Conservation (phyloP, 208 protist genomes). For the Trypanosoma rangeli region DNA sequence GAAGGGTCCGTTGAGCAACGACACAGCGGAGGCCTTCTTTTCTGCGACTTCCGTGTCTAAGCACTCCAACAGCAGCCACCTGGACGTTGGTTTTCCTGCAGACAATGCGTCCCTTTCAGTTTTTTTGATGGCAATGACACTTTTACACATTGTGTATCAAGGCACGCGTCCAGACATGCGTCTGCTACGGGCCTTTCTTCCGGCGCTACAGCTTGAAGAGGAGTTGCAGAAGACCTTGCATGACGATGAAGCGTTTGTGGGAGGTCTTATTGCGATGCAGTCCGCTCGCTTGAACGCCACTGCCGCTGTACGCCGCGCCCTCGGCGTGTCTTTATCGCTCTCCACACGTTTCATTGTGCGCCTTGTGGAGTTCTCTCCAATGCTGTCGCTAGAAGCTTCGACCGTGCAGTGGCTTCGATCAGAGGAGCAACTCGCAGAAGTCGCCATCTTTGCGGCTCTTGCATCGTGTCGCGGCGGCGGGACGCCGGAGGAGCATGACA, state of each 20-base stretch:
- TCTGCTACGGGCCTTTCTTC: background rate
- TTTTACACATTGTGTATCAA: slow-evolving; percentile 7
- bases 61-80: background rate
- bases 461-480: background rate
- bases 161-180: background rate
- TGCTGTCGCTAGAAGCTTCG: background rate
- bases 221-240: background rate
- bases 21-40: slow-evolving; percentile 3
- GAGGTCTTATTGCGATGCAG: slow-evolving; percentile 7
- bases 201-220: background rate
- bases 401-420: background rate
- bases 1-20: background rate
- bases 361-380: background rate
- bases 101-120: background rate
- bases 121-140: slow-evolving; percentile 12
- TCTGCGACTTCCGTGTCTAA: background rate
- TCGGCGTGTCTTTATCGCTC: background rate
- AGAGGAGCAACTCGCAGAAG: slow-evolving; percentile 10
- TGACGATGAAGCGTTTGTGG: slow-evolving; percentile 1
- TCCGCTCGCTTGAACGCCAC: slow-evolving; percentile 5
- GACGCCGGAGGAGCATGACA: background rate
- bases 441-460: slow-evolving; percentile 13
- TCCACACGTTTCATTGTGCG: slow-evolving; percentile 2
- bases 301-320: slow-evolving; percentile 7
- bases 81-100: background rate